These are phyloP conservation scores for Plectranthus barbatus DNA, from an alignment of 257 asterid genomes.

Conservation along the genomic window DNA sequence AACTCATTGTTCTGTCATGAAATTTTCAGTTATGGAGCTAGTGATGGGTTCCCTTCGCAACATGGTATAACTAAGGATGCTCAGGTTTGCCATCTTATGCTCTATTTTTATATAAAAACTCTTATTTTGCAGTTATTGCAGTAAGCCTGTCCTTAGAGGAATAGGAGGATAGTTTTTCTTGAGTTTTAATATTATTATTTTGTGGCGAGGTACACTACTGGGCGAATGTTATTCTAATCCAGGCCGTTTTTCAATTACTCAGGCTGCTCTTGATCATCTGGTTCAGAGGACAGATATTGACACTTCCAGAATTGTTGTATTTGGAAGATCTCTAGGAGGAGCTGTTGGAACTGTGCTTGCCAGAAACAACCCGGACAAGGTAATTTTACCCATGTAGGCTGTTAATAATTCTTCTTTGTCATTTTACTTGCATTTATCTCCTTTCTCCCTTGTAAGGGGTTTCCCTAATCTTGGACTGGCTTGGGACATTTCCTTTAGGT, in stretches of 20 bases:
- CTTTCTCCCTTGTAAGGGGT: background rate
- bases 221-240: conserved; percentile 9
- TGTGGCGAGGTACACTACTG: background rate
- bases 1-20: conserved; percentile 12
- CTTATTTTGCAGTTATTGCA: background rate
- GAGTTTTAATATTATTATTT: background rate
- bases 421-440: conserved; percentile 5
- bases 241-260: conserved; percentile 10
- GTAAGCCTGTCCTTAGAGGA: background rate
- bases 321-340: conserved; percentile 99
- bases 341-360: conserved; percentile 92
- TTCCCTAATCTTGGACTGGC: background rate
- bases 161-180: background rate
- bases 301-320: conserved; percentile 75
- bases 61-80: conserved; percentile 88
- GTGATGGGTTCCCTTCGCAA: conserved; percentile 97
- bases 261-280: conserved; percentile 98
- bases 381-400: conserved; percentile 13
- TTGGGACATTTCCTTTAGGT: background rate
- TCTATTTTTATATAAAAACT: background rate
- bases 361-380: conserved; percentile 88
- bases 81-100: conserved; percentile 50
- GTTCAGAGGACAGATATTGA: conserved; percentile 87
- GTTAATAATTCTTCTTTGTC: background rate
- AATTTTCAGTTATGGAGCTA: conserved; percentile 78